phyloP scores from a whole-genome alignment of 129 eudicot genomes.

The Artemisia argyi region DNA sequence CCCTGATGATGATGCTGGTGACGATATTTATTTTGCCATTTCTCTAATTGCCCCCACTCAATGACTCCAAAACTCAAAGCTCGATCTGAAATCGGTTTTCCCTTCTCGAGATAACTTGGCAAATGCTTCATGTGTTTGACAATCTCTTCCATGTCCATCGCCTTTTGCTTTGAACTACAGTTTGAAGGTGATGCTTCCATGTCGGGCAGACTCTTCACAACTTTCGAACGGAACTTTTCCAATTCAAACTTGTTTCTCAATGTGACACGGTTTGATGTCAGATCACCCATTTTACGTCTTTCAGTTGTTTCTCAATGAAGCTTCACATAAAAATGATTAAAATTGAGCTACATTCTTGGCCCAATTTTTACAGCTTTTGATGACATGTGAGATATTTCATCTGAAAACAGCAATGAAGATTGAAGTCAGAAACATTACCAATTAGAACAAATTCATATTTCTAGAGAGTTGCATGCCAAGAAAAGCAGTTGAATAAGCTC shows the following conservation, averaged over 20 bases:
- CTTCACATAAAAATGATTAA: constrained; percentile 1
- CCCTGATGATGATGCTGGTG: constrained; percentile 21
- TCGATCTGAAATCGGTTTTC: constrained; percentile 54
- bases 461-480: neutral
- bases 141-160: constrained; percentile 55
- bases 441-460: constrained; percentile 6
- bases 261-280: constrained; percentile 29
- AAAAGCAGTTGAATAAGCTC: neutral
- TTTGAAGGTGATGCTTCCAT: constrained; percentile 28
- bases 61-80: constrained; percentile 77
- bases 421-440: constrained; percentile 10
- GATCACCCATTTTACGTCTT: constrained; percentile 29
- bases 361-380: constrained; percentile 7
- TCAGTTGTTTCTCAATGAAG: neutral
- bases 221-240: constrained; percentile 57
- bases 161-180: constrained; percentile 27
- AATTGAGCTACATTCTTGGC: constrained; percentile 17
- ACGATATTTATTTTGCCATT: constrained; percentile 55
- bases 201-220: constrained; percentile 35
- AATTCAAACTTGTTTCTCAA: constrained; percentile 43
- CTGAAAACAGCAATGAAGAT: constrained; percentile 16
- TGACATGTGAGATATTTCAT: neutral
- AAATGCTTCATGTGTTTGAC: constrained; percentile 80
- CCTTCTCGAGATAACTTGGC: constrained; percentile 69
- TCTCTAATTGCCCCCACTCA: constrained; percentile 72